Evolutionary conservation across 2,329 filamentous ascomycete species (phyloP), one percentile per base, ranked within the genome.

Genomic region (Ophiostoma ulmi): DNA sequence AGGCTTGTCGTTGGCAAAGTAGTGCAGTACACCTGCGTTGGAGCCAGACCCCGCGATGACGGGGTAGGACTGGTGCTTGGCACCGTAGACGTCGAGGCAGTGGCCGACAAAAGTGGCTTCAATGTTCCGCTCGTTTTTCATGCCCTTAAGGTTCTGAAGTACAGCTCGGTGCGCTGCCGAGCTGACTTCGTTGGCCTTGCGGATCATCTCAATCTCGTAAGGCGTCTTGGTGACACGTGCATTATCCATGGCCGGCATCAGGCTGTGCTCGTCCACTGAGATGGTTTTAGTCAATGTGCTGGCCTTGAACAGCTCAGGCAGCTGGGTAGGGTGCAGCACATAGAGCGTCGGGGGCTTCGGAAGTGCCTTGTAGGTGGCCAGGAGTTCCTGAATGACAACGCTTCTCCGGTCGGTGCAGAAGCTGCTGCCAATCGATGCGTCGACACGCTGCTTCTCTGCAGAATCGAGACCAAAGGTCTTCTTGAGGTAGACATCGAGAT

Each of bases 11-110:
- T 99, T 98, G 69, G 86, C 87, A 63, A 87, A 86, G 79, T 99
- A 99, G 80, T 99, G 95, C 58, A 98, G 83, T 0, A 91, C 94
- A 17, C 91, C 89, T 6, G 91, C 93, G 77, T 95, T 95, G n/a
- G 83, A 78, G 0, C 94, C 94, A 1, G 91, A 88, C 1, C 91
- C 94, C 65, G 92, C 92, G 75, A 99, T 97, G n/a, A 93, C 87
- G 66, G 90, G 87, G 78, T 99, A 99, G 0, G 94, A 89, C 81
- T 97, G 92, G 68, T 87, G 83, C 73, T 90, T 91, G 3, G 92
- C 90, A 73, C 91, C 91, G 70, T 72, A 41, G 69, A 86, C 83
- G 8, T 89, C 85, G 68, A 91, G 88, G 78, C 93, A 97, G 31
- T 87, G 86, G 44, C 87, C 85, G 35, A 90, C 82, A 77, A 97